Evolutionary conservation across 108 stramenopile genomes (phyloP).

Genomic region (Cyclotella kingstonii): DNA sequence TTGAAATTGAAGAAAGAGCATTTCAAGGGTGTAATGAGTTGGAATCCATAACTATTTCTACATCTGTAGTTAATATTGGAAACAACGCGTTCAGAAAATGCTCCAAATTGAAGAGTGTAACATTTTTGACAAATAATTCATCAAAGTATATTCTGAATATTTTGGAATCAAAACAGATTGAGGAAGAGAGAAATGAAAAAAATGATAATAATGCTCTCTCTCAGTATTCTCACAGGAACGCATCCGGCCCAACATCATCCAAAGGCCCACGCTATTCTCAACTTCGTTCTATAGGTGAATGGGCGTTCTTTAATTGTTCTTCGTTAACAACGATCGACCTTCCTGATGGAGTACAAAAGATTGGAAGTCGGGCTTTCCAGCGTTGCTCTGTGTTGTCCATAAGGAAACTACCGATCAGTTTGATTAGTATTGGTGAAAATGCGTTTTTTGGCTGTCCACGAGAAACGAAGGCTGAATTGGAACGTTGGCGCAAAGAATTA

Average conservation of each 20-base stretch:
- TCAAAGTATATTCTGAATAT: not conserved
- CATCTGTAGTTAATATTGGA: conserved; percentile 39
- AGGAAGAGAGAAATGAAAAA: conserved; percentile 13
- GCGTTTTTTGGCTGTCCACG: conserved; percentile 42
- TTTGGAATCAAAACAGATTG: not conserved
- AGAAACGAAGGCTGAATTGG: conserved; percentile 17
- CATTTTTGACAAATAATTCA: conserved; percentile 11
- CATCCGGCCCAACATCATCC: conserved; percentile 1
- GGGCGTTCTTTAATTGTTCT: conserved; percentile 46
- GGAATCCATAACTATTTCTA: conserved; percentile 33
- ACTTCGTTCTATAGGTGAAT: conserved; percentile 30
- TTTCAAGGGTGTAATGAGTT: conserved; percentile 47
- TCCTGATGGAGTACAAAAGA: conserved; percentile 25
- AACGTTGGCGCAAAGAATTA: conserved; percentile 16
- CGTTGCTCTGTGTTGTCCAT: conserved; percentile 38
- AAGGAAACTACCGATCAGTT: conserved; percentile 22
- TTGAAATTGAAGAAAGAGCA: conserved; percentile 31
- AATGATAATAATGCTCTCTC: not conserved
- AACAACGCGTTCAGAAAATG: conserved; percentile 44
- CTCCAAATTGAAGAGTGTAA: conserved; percentile 25
- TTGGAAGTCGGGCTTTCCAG: conserved; percentile 39
- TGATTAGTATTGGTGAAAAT: conserved; percentile 42
- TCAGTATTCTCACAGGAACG: too few species aligned
- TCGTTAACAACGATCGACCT: conserved; percentile 20
- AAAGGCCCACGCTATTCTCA: conserved; percentile 2